A percentile compares a stretch with the other conserved stretches of the same genome.
These are phyloP conservation scores for Ganoderma meredithae DNA, from an alignment of 1,284 basidiomycete species.

Conservation along the genomic window DNA sequence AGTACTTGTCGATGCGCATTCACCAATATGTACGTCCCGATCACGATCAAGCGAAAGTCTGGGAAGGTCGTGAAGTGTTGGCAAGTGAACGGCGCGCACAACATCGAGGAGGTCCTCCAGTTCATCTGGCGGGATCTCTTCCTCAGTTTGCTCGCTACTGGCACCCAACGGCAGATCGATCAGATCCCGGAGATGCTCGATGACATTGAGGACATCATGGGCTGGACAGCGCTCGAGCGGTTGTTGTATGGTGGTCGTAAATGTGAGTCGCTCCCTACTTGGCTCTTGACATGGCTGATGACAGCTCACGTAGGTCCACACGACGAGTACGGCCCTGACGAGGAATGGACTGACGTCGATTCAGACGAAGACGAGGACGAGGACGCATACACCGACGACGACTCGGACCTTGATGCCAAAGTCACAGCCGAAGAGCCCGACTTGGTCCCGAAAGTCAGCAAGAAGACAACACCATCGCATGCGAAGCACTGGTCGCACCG, in stretches of 20 bases:
- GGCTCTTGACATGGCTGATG: background rate
- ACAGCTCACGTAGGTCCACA: slow-evolving; percentile 27
- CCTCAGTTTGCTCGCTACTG: slow-evolving; percentile 56
- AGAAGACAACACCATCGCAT: slow-evolving; percentile 44
- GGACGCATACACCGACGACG: slow-evolving; percentile 33
- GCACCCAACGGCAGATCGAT: slow-evolving; percentile 44
- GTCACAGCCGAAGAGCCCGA: slow-evolving; percentile 12
- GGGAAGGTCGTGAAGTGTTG: slow-evolving; percentile 59
- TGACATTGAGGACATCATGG: slow-evolving; percentile 58
- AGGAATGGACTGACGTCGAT: slow-evolving; percentile 39
- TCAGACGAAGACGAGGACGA: slow-evolving; percentile 32
- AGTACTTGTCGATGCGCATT: slow-evolving; percentile 58
- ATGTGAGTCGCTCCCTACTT: slow-evolving; percentile 41
- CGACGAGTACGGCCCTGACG: slow-evolving; percentile 41
- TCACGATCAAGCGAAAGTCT: slow-evolving; percentile 49
- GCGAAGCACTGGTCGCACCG: slow-evolving; percentile 59
- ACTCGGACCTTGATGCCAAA: slow-evolving; percentile 34
- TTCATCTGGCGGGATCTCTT: slow-evolving; percentile 78
- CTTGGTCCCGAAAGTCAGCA: slow-evolving; percentile 17
- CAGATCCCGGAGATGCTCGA: slow-evolving; percentile 58
- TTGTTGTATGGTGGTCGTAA: slow-evolving; percentile 58
- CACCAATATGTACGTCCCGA: slow-evolving; percentile 53
- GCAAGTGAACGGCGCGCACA: slow-evolving; percentile 54
- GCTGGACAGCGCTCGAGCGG: slow-evolving; percentile 58
- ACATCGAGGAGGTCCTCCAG: slow-evolving; percentile 55